These are phyloP conservation scores for Dalbergia oliveri DNA, from an alignment of 306 rosid species.

Conservation along the genomic window DNA sequence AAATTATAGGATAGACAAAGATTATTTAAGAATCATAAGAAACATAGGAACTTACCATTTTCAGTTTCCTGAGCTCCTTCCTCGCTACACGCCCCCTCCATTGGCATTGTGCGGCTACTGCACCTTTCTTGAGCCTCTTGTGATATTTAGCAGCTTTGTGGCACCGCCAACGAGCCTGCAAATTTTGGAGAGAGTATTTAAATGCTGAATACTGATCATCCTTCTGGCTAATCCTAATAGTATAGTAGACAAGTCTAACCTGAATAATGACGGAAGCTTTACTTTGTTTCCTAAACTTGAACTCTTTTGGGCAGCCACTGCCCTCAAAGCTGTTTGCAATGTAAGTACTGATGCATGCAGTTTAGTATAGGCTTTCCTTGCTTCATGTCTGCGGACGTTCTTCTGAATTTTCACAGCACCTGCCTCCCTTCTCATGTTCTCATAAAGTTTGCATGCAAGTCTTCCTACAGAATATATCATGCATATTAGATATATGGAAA, in stretches of 20 bases:
- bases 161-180: constrained; percentile 93
- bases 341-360: constrained; percentile 70
- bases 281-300: constrained; percentile 70
- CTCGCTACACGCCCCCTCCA: constrained; percentile 84
- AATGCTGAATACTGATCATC: constrained; percentile 31
- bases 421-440: constrained; percentile 72
- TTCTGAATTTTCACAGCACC: constrained; percentile 88
- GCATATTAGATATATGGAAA: constrained; percentile 35
- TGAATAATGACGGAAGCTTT: constrained; percentile 82
- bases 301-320: constrained; percentile 84
- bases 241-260: constrained; percentile 59
- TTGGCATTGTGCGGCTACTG: constrained; percentile 78
- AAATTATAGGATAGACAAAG: constrained; percentile 25
- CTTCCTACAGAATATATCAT: constrained; percentile 67
- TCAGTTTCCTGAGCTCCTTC: constrained; percentile 91
- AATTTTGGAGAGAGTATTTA: constrained; percentile 40
- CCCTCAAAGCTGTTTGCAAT: constrained; percentile 90
- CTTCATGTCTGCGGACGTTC: constrained; percentile 65
- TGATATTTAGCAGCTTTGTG: constrained; percentile 72
- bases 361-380: constrained; percentile 65
- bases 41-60: constrained; percentile 67
- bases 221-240: too few species aligned
- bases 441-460: constrained; percentile 81
- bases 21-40: constrained; percentile 18
- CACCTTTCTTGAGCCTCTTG: constrained; percentile 84